Base-by-base conservation (phyloP, 78 protist species). In the Tieghemostelium lacteum region DNA sequence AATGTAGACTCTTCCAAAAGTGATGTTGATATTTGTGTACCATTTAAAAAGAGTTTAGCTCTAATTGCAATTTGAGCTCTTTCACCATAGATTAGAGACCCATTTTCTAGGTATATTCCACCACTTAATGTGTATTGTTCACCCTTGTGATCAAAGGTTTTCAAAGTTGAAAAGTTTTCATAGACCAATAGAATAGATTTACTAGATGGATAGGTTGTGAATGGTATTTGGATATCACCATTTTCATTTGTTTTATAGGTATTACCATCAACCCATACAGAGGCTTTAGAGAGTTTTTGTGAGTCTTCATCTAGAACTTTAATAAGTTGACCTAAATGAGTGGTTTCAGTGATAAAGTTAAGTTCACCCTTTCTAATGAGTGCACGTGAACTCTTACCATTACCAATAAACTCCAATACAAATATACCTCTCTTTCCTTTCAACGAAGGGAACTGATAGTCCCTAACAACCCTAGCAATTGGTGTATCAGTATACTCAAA, bases 211-310 rank as follows among this genome's bases (percentile, higher is more conserved):
- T 34, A 0, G 0, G 40, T 19, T 36, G 93, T 39, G 74, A 86
- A 86, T 75, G 93, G 93, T n/a, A 86, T 42, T 10, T 36, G 65
- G 10, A 86, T 72, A 39, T 86, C 93, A 42, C 93, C 93, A n/a
- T 72, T 49, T 2, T 86, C 85, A 22, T 86, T 40, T 33, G 80
- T 86, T 6, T 58, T 65, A 22, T 57, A 86, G 24, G 69, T 45
- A 33, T 86, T 74, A 3, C 83, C 83, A 33, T 83, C 91, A 17
- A 83, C 29, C 31, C 10, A 34, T 3, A 60, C 78, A 5, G 61
- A 37, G 31, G 64, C 37, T 29, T 75, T 74, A 8, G 22, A 19
- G 6, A 86, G 42, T 36, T 86, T 86, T 19, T 72, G 57, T 14
- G 73, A 57, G 49, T 86, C 86, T 61, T 86, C 83, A 72, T 86